These are phyloP conservation scores for Graphilbum fragrans DNA, from an alignment of 2,329 filamentous ascomycete genomes.

Conservation along the genomic window DNA sequence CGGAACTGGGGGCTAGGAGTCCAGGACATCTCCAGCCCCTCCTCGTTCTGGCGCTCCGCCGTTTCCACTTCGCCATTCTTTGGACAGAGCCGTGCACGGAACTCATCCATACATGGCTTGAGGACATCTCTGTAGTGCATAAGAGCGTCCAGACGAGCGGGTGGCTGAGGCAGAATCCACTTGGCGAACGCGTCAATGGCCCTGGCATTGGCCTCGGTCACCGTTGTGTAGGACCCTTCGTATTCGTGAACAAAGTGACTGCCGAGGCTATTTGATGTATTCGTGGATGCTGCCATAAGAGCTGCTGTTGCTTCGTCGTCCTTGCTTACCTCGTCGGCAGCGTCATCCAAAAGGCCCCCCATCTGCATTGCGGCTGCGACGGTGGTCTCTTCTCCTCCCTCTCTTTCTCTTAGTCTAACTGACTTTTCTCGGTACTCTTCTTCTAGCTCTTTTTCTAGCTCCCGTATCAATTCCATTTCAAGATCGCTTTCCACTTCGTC, in stretches of 20 bases:
- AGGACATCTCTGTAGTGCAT: constrained; percentile 4
- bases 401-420: too few relatives aligned
- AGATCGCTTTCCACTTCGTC: neutral
- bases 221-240: constrained; percentile 7
- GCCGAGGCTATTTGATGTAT: neutral
- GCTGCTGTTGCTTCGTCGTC: neutral
- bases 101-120: neutral
- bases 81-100: neutral
- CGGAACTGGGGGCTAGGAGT: constrained; percentile 5
- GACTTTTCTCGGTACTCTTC: neutral
- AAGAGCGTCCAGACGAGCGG: constrained; percentile 3
- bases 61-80: neutral
- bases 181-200: constrained; percentile 4
- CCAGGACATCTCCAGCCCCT: constrained; percentile 5
- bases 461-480: too few relatives aligned
- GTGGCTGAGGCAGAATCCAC: constrained; percentile 3
- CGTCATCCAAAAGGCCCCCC: too few relatives aligned
- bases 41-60: neutral
- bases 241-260: neutral
- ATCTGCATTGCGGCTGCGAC: too few relatives aligned
- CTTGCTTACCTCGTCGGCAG: neutral
- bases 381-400: neutral
- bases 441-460: neutral
- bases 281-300: neutral
- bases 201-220: constrained; percentile 3